Evolutionary conservation across 2,329 filamentous ascomycete genomes (phyloP).

Genomic region (Catunica adiposa): DNA sequence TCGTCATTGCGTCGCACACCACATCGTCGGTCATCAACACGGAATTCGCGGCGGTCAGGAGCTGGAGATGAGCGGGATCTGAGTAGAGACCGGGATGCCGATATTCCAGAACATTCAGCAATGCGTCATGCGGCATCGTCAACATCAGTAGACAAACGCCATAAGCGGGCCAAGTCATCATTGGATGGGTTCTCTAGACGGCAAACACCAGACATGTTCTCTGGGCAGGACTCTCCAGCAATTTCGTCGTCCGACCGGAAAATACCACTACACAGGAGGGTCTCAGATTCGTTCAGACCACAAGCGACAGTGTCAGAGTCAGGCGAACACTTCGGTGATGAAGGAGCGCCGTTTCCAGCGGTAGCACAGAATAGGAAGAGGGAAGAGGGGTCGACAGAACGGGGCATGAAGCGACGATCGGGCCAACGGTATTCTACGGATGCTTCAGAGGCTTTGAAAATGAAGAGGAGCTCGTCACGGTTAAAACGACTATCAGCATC

Average conservation of each 20-base stretch:
- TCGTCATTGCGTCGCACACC: conserved; percentile 46
- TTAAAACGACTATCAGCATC: conserved; percentile 37
- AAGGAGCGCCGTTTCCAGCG: conserved; percentile 54
- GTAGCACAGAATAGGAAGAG: conserved; percentile 44
- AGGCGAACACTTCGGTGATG: conserved; percentile 26
- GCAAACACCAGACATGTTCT: conserved; percentile 2
- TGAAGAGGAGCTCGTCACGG: conserved; percentile 40
- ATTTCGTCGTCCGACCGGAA: neutral
- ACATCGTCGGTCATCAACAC: conserved; percentile 28
- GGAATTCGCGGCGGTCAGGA: conserved; percentile 28
- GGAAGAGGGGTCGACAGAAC: conserved; percentile 31
- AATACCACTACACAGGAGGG: conserved; percentile 4
- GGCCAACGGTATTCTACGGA: conserved; percentile 32
- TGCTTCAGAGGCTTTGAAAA: conserved; percentile 26
- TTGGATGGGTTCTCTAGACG: conserved; percentile 6
- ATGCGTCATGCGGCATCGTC: conserved; percentile 9
- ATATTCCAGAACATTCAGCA: conserved; percentile 29
- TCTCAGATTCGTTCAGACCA: conserved; percentile 10
- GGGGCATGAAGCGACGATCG: conserved; percentile 27
- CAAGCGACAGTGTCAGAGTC: neutral
- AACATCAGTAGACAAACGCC: neutral
- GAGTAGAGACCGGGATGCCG: conserved; percentile 17
- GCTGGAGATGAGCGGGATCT: neutral
- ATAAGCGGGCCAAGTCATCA: conserved; percentile 10
- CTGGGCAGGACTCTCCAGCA: neutral